Conservation (phyloP, 2,329 filamentous ascomycete species). For the Pochonia chlamydosporia region DNA sequence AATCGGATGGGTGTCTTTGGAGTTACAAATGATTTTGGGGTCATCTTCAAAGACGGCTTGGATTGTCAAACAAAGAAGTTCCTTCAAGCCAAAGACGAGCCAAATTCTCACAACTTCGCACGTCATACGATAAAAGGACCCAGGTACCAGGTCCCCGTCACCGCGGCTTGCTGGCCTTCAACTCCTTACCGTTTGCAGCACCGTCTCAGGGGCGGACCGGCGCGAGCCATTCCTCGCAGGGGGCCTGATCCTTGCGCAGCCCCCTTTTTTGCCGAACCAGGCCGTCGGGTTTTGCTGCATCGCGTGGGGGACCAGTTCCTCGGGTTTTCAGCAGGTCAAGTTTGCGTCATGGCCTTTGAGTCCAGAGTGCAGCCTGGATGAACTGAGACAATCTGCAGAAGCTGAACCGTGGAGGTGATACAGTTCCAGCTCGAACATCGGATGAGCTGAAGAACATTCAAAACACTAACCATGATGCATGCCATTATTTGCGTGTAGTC, state of each 20-base stretch:
- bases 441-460: no score
- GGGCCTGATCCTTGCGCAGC: slow-evolving; percentile 20
- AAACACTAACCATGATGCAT: neutral
- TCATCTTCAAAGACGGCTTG: no score
- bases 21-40: no score
- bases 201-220: neutral
- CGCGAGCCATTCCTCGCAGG: slow-evolving; percentile 11
- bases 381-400: neutral
- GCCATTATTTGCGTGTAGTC: neutral
- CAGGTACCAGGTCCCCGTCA: neutral
- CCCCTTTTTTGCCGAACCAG: slow-evolving; percentile 28
- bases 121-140: neutral
- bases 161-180: neutral
- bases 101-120: neutral
- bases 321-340: slow-evolving; percentile 14
- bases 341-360: neutral
- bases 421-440: neutral
- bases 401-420: neutral
- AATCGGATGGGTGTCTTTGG: no score
- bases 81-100: neutral
- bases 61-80: no score
- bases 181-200: neutral
- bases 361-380: no score
- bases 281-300: slow-evolving; percentile 21
- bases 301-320: slow-evolving; percentile 20